Percentiles rank a stretch among this genome's conserved stretches.
Conservation (phyloP, 139 green algal species). For the Chlorella sp. region DNA sequence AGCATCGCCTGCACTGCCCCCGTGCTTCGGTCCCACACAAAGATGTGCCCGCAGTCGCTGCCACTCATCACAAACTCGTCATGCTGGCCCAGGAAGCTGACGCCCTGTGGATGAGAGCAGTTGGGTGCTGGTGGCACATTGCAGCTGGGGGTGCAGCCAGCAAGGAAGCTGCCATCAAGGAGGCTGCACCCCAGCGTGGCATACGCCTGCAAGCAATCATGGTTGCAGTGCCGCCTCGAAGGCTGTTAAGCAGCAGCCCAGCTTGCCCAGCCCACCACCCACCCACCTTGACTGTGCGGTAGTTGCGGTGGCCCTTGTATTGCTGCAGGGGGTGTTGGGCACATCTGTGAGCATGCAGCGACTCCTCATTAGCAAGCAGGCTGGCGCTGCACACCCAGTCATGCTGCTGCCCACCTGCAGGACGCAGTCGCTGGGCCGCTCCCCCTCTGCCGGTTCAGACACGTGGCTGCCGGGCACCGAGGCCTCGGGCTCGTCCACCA, state of each 20-base stretch:
- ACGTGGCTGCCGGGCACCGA: neutral
- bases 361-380: too few relatives aligned
- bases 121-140: neutral
- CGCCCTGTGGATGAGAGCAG: constrained; percentile 6
- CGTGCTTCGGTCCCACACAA: constrained; percentile 63
- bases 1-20: constrained; percentile 44
- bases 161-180: neutral
- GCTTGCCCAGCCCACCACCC: neutral
- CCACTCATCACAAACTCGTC: constrained; percentile 68
- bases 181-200: neutral
- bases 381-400: neutral
- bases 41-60: constrained; percentile 76
- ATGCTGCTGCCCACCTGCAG: neutral
- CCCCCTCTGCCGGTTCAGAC: neutral
- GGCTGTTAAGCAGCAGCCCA: too few relatives aligned
- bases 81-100: constrained; percentile 49
- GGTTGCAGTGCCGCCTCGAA: too few relatives aligned
- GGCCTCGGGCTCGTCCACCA: constrained; percentile 18
- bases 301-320: constrained; percentile 70
- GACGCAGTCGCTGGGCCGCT: neutral
- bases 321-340: neutral
- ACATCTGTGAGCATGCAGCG: too few relatives aligned
- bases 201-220: neutral
- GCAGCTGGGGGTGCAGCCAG: neutral
- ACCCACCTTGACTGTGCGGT: constrained; percentile 64